Base-by-base conservation (phyloP, 1,284 basidiomycete species). In the Rhodofomes roseus region DNA sequence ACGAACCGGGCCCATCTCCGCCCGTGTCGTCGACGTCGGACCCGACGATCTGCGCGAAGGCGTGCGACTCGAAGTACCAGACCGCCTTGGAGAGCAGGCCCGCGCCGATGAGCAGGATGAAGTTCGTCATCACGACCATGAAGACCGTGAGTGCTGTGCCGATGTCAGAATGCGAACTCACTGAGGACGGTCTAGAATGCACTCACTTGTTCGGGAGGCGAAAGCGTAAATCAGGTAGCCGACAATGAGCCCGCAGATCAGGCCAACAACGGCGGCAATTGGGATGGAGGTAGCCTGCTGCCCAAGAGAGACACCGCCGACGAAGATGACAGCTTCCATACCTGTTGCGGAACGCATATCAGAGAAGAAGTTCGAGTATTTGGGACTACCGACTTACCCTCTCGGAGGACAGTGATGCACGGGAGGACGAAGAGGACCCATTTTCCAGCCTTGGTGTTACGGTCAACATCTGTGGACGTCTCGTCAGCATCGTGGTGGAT, bases 301-400 rank as follows among this genome's bases (percentile, higher is more conserved):
- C 40, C 88, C 88, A 48, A 97, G 86, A 1, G 94, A 87, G 44
- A 96, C 95, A 60, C 95, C 95, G 20, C 95, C 92, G 55, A 97
- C 93, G 70, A 97, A 97, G 63, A 98, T 81, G 60, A 97, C 89
- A 1, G 92, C 94, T 74, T 98, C 95, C 65, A 97, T 81, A 56
- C 86, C 83, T 85, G 64, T 34, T 40, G 8, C 51, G 23, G 41
- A 11, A 37, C 27, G 51, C 31, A 44, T n/a, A n/a, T n/a, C n/a
- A n/a, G 12, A 50, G 50, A 18, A 7, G 18, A 12, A 36, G n/a
- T 11, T 20, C 7, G 11, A 29, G 2, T n/a, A 20, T 16, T 50
- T 60, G 25, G 8, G 27, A 54, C 40, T 44, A 14, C 7, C 9
- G 11, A 69, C 70, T 31, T 62, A 79, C 95, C 95, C 78, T 98